Base-by-base conservation (phyloP, 2,329 filamentous ascomycete species). In the Colletotrichum navitas region DNA sequence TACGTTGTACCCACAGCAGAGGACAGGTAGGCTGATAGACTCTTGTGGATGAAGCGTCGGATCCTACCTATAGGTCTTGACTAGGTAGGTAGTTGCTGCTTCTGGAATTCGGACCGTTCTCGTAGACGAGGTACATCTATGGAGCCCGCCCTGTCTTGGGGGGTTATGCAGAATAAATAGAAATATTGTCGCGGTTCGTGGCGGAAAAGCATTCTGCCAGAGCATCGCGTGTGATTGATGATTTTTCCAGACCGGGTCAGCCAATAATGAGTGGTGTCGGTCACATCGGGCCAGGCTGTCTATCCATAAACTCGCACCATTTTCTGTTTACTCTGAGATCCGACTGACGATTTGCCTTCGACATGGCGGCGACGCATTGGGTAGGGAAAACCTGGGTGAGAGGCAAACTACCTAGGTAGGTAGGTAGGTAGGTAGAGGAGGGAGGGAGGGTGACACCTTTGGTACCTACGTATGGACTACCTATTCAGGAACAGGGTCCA, bases 161-260 rank as follows among this genome's bases (percentile, higher is more conserved):
- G 26, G 26, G 12, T 39, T 49, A 45, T 49, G 36, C 34, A 63
- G 24, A 21, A 21, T 21, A 43, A 43, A 43, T 43, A 41, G 54
- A 71, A 60, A 68, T 55, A 49, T 26, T 55, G 36, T 41, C 26
- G 45, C 24, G 36, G 32, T 16, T 34, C 8, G 18, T 16, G 43
- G 58, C 68, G 68, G 68, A 60, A 71, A 71, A 68, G 68, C 26
- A 54, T 71, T 68, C 41, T 63, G 65, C 68, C 68, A 63, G 65
- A 24, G 3, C 32, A 18, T 63, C 14, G n/a, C n/a, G 18, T 14
- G 45, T 32, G 65, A 68, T 49, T 63, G 59, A 71, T 68, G 45
- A 54, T 71, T 71, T 54, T 71, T 68, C 68, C 68, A 45, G 34
- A 29, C 43, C 43, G 16, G 32, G 59, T n/a, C 29, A 18, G 39